Conservation (phyloP, 192 early-diverging fungal genomes). For the Coemansia sp. region DNA sequence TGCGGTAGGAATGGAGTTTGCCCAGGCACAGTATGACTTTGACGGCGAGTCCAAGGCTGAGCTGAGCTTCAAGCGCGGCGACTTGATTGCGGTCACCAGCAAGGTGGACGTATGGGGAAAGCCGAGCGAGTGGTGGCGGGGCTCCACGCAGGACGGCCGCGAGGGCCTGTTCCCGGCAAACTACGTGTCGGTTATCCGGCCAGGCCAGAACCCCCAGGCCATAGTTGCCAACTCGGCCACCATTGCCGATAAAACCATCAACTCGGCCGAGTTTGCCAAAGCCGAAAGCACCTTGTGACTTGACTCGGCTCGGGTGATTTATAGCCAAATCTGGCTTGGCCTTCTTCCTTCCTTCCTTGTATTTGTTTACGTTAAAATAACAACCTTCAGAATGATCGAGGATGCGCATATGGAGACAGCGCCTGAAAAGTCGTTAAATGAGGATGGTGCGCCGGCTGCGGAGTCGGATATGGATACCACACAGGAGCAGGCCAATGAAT, state of each 20-base stretch:
- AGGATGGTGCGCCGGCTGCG: not conserved
- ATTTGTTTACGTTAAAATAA: slow-evolving; percentile 9
- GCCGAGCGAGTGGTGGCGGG: slow-evolving; percentile 89
- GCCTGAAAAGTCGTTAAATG: not conserved
- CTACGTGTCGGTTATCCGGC: slow-evolving; percentile 80
- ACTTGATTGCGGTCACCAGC: slow-evolving; percentile 83
- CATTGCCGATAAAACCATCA: slow-evolving; percentile 27
- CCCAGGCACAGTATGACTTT: slow-evolving; percentile 87
- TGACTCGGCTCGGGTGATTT: not conserved
- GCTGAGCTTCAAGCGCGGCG: slow-evolving; percentile 79
- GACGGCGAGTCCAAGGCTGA: slow-evolving; percentile 70
- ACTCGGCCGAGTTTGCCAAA: slow-evolving; percentile 28
- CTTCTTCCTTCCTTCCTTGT: not conserved
- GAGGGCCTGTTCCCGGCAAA: slow-evolving; percentile 90
- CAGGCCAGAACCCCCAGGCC: slow-evolving; percentile 62
- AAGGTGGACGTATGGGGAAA: slow-evolving; percentile 77
- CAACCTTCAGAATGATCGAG: no score
- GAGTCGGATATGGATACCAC: not conserved
- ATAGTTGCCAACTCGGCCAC: slow-evolving; percentile 35
- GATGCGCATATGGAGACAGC: not conserved
- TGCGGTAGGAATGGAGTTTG: slow-evolving; percentile 73
- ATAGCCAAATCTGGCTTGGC: not conserved
- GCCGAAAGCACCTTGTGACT: slow-evolving; percentile 13
- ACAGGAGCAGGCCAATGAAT: not conserved
- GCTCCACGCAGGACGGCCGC: slow-evolving; percentile 72